Conservation (phyloP, 441 rosid species). For the Croton laevigatus region DNA sequence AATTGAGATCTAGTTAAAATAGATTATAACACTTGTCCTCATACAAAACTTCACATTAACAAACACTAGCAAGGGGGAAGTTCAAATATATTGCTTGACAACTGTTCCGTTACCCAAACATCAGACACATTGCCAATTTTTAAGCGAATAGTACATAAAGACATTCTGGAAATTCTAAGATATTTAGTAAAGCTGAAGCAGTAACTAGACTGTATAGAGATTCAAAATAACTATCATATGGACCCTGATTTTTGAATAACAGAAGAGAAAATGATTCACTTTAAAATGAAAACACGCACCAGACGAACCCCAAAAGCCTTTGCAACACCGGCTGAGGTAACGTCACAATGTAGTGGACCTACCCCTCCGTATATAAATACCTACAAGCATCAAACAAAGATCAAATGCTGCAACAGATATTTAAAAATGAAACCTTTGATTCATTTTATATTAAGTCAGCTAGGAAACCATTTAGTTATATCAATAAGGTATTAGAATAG, state of each 20-base stretch:
- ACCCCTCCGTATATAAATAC: constrained; percentile 90
- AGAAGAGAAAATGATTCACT: not conserved
- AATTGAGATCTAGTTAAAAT: constrained; percentile 17
- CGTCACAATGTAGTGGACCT: constrained; percentile 95
- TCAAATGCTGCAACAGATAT: constrained; percentile 5
- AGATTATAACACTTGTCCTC: constrained; percentile 7
- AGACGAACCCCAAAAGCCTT: constrained; percentile 97
- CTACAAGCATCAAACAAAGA: constrained; percentile 36
- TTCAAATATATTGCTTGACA: not conserved
- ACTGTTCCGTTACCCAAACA: not conserved
- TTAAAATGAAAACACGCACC: constrained; percentile 42
- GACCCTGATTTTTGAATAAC: not conserved
- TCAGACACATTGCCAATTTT: not conserved
- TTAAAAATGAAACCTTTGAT: not conserved
- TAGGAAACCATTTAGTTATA: not conserved
- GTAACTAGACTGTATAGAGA: not conserved
- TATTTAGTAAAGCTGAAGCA: not conserved
- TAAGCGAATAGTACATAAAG: not conserved
- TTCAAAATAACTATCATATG: not conserved
- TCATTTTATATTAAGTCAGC: not conserved
- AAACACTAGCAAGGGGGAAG: not conserved
- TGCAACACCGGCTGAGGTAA: constrained; percentile 88
- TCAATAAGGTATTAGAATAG: constrained; percentile 7
- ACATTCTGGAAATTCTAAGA: constrained; percentile 5
- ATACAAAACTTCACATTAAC: not conserved